Evolutionary conservation across 805 yeast species (phyloP).

Genomic region (Zygosaccharomyces gambellarensis): DNA sequence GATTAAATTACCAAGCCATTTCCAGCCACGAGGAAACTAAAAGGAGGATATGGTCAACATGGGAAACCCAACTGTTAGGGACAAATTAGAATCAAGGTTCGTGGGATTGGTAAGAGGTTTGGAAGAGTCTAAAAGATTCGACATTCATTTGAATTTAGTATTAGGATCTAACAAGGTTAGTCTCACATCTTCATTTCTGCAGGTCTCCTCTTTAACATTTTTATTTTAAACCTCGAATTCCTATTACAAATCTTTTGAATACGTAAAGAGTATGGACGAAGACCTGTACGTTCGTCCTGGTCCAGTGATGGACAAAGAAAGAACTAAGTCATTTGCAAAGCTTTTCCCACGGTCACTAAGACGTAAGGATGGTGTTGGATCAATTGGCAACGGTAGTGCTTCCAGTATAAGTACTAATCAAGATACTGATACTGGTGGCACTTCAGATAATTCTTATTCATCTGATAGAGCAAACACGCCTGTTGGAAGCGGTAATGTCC

Average conservation of each 20-base stretch:
- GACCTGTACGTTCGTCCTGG: constrained; percentile 13
- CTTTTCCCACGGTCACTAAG: constrained; percentile 16
- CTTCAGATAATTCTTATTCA: not conserved
- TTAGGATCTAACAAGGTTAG: not conserved
- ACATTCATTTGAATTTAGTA: not conserved
- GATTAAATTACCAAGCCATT: not conserved
- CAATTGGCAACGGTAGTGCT: constrained; percentile 7
- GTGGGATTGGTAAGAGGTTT: not conserved
- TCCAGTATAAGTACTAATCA: constrained; percentile 10
- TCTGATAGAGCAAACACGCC: constrained; percentile 2
- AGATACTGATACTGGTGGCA: constrained; percentile 2
- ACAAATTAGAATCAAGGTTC: not conserved
- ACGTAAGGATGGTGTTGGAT: constrained; percentile 7
- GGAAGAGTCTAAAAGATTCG: not conserved
- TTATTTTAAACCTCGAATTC: not conserved
- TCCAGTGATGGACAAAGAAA: constrained; percentile 19
- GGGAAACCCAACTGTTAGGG: not conserved
- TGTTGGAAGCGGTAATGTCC: not conserved
- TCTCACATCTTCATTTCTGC: not conserved
- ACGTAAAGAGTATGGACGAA: constrained; percentile 7
- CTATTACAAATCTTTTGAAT: not conserved
- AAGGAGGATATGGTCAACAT: constrained; percentile 6
- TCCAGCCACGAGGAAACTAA: constrained; percentile 1
- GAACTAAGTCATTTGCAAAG: constrained; percentile 27
- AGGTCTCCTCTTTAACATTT: not conserved